Evolutionary conservation across 2,329 filamentous ascomycete species (phyloP).

Genomic region (Calonectria pauciramosa): DNA sequence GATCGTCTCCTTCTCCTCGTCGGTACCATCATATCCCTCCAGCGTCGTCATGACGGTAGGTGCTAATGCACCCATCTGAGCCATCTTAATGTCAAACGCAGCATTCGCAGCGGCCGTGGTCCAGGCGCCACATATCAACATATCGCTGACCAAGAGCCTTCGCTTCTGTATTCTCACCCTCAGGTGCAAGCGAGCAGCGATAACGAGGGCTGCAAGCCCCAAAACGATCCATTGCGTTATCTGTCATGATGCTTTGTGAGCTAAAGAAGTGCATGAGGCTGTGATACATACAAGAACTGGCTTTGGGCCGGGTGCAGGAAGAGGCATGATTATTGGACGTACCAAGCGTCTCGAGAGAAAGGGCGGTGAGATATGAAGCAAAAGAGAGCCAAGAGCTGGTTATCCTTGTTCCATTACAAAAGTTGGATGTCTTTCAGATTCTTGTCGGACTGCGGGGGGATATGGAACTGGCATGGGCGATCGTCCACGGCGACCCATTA

Average conservation of each 20-base stretch:
- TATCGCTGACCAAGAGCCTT: background rate
- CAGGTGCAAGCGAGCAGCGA: background rate
- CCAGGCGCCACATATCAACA: constrained; percentile 18
- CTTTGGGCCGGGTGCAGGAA: background rate
- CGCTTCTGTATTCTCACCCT: background rate
- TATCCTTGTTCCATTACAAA: background rate
- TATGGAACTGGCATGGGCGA: background rate
- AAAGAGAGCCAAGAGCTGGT: background rate
- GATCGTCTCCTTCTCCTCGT: background rate
- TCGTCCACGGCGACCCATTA: background rate
- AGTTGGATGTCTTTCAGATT: background rate
- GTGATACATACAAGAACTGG: background rate
- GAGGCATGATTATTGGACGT: background rate
- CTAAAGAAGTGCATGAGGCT: background rate
- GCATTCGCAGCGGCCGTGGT: constrained; percentile 11
- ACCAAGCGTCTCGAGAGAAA: background rate
- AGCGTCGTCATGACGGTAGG: constrained; percentile 6
- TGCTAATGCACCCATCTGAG: constrained; percentile 26
- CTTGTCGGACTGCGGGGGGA: background rate
- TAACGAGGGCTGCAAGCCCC: background rate
- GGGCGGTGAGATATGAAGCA: background rate
- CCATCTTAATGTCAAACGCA: constrained; percentile 23
- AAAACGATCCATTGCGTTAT: background rate
- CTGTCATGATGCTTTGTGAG: background rate
- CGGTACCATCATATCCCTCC: background rate